Conservation (phyloP, 495 filamentous ascomycete species). For the Podospora pseudoanserina region DNA sequence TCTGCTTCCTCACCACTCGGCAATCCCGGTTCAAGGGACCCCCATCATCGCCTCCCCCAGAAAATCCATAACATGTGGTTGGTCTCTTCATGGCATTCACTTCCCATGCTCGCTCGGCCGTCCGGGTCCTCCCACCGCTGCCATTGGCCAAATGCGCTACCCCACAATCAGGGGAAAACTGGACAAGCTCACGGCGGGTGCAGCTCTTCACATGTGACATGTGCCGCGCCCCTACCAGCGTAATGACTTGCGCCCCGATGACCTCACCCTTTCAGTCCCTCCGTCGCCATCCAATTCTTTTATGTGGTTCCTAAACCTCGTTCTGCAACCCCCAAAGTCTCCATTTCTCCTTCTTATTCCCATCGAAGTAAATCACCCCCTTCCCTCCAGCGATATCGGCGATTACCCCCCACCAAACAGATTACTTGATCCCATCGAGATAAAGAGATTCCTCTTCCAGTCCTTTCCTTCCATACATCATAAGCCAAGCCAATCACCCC, state of each 20-base stretch:
- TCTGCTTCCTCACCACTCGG: not conserved
- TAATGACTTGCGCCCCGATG: not conserved
- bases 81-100: not conserved
- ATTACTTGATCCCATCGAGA: not conserved
- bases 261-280: not conserved
- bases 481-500: not conserved
- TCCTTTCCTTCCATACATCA: not conserved
- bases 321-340: not conserved
- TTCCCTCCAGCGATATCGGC: not conserved
- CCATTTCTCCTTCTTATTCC: not conserved
- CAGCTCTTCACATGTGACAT: constrained; percentile 16
- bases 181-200: not conserved
- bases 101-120: not conserved
- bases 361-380: not conserved
- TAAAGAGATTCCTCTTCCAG: not conserved
- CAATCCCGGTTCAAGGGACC: not conserved
- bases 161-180: not conserved
- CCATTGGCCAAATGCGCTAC: not conserved
- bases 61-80: not conserved
- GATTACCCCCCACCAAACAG: not conserved
- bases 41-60: not conserved
- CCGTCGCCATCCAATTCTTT: not conserved
- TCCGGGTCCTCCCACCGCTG: not conserved
- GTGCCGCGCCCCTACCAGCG: not conserved
- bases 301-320: not conserved